A percentile compares a stretch with the other conserved stretches of the same genome.
phyloP scores from a whole-genome alignment of 1,139 yeast genomes.

The Arxiozyma bovina region DNA sequence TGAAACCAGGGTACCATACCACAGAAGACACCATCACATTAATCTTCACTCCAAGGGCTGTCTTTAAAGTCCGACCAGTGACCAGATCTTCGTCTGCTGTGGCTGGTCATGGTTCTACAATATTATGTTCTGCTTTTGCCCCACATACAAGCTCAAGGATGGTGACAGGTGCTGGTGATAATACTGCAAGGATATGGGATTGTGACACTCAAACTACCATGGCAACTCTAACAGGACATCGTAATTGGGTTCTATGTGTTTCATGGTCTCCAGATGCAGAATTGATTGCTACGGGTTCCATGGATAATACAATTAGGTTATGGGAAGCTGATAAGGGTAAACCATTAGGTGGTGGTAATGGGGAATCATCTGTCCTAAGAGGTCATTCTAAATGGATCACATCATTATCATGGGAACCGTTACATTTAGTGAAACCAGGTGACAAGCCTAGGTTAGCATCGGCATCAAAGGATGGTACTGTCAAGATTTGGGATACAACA shows the following conservation, averaged over 20 bases:
- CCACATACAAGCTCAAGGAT: constrained; percentile 79
- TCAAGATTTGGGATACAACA: constrained; percentile 85
- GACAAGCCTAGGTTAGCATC: constrained; percentile 68
- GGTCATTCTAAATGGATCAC: constrained; percentile 92
- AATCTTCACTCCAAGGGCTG: constrained; percentile 89
- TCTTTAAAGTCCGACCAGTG: constrained; percentile 85
- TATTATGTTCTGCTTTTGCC: constrained; percentile 85
- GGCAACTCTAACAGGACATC: constrained; percentile 72
- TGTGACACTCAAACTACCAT: constrained; percentile 90
- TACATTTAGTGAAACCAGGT: constrained; percentile 64
- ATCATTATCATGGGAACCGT: constrained; percentile 88
- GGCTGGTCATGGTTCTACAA: constrained; percentile 92
- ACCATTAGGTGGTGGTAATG: constrained; percentile 54
- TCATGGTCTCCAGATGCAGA: constrained; percentile 90
- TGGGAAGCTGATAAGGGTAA: constrained; percentile 81
- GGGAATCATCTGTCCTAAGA: constrained; percentile 29
- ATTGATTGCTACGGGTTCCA: constrained; percentile 88
- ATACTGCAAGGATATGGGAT: constrained; percentile 97
- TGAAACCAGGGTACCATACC: constrained; percentile 78
- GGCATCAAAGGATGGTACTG: constrained; percentile 86
- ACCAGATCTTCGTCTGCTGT: constrained; percentile 89
- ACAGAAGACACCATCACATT: constrained; percentile 90
- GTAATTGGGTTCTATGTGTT: constrained; percentile 92
- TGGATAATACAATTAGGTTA: constrained; percentile 80
- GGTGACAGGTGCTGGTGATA: constrained; percentile 96